Evolutionary conservation across 2,329 filamentous ascomycete species (phyloP).

Genomic region (Shiraia bambusicola): DNA sequence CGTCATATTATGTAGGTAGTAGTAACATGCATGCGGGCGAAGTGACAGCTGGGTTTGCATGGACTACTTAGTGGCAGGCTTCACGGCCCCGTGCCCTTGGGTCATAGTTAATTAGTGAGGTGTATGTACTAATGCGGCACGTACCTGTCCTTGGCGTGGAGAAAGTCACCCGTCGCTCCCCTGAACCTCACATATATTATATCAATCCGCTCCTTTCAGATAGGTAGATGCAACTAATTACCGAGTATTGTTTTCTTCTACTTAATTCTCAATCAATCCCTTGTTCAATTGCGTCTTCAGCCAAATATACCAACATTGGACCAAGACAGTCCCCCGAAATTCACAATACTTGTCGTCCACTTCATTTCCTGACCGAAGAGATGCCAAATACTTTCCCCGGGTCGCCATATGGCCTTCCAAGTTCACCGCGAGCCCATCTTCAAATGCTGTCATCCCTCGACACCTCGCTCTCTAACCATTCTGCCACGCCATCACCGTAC

Average conservation of each 20-base stretch:
- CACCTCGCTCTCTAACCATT: constrained; percentile 19
- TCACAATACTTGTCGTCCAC: constrained; percentile 6
- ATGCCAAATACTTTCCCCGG: constrained; percentile 21
- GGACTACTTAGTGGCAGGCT: no score
- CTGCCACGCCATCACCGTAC: constrained; percentile 15
- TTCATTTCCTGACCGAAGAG: constrained; percentile 10
- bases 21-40: no score
- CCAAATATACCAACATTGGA: constrained; percentile 5
- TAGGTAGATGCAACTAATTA: no score
- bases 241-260: constrained; percentile 20
- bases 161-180: background rate
- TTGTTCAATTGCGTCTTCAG: constrained; percentile 5
- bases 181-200: background rate
- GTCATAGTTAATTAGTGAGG: no score
- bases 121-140: background rate
- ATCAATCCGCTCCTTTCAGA: background rate
- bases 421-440: constrained; percentile 24
- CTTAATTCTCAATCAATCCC: constrained; percentile 6
- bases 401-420: constrained; percentile 24
- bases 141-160: background rate
- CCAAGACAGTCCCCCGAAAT: constrained; percentile 6
- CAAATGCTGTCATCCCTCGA: constrained; percentile 24
- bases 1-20: no score
- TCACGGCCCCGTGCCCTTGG: no score
- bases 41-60: no score